Evolutionary conservation across 2,329 filamentous ascomycete genomes (phyloP), one percentile per base, ranked within the genome.

Genomic region (Microdochium trichocladiopsis): DNA sequence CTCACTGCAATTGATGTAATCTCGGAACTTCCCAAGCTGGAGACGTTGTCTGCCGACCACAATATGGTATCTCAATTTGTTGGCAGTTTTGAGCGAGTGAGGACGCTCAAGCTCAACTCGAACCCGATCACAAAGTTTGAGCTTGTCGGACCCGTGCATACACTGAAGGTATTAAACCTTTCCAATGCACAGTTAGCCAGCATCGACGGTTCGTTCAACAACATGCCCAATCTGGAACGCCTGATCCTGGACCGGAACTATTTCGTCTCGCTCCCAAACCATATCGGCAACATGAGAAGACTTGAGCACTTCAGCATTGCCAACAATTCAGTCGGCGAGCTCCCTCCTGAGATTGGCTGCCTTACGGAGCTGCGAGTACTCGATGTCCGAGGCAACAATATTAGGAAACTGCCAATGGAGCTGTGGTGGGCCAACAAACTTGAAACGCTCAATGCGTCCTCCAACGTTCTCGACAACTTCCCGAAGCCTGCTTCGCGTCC

Each of bases 91-190:
- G 80, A 88, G 47, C 87, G 86, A 58, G 81, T 99, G 22, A 84
- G 91, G 52, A 86, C 88, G 37, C 75, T 99, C 52, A 90, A 93
- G 63, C 76, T 99, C 56, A 96, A 99, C 66, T 92, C 94, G 55
- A 97, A 96, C 64, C 94, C 94, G 1, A 83, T 99, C 56, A 97
- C 94, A 16, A 90, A 91, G 56, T 99, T 99, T 58, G 90, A 95
- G 60, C 82, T 99, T 43, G 82, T 80, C 48, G 77, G 81, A 31
- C 79, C 87, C 2, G 83, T 95, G 16, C 88, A 90, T 16, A 93
- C 90, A 0, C 72, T 99, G 28, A 93, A 90, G 57, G 84, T 86
- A 18, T 77, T 99, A 50, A 97, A 96, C 62, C 76, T 99, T 52
- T 94, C 92, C 6, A 93, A 91, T 51, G 91, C 88, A 5, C 96